Evolutionary conservation across 495 filamentous ascomycete genomes (phyloP).

Genomic region (Tuber indicum): DNA sequence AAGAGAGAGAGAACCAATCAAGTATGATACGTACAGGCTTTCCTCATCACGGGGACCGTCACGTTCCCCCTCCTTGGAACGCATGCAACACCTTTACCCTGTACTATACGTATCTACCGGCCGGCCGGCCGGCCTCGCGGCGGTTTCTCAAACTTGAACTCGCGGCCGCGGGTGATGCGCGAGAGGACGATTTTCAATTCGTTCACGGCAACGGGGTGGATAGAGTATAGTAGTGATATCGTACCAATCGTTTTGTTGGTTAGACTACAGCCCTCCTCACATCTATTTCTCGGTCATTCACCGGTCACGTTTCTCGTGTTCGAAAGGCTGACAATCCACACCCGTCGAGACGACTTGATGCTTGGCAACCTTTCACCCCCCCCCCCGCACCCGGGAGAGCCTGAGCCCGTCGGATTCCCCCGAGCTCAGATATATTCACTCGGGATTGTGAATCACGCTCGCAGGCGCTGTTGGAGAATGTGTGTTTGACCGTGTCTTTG

Average conservation of each 20-base stretch:
- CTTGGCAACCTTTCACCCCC: constrained; percentile 8
- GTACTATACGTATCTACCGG: constrained; percentile 13
- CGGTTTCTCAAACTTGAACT: constrained; percentile 45
- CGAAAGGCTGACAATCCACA: constrained; percentile 22
- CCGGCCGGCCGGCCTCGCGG: constrained; percentile 1
- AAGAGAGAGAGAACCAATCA: background rate
- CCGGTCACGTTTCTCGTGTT: constrained; percentile 20
- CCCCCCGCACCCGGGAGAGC: constrained; percentile 5
- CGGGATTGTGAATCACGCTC: constrained; percentile 15
- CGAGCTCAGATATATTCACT: constrained; percentile 1
- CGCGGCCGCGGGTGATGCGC: constrained; percentile 47
- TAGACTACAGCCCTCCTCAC: background rate
- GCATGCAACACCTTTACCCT: background rate
- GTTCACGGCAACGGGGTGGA: constrained; percentile 46
- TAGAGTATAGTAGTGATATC: constrained; percentile 45
- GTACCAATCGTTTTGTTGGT: background rate
- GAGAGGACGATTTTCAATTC: constrained; percentile 46
- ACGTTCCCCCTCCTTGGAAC: background rate
- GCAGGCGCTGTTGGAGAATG: constrained; percentile 22
- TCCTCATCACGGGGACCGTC: background rate
- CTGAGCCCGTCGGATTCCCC: constrained; percentile 18
- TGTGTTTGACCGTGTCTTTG: constrained; percentile 5
- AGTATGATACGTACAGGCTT: too few relatives aligned
- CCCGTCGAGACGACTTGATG: constrained; percentile 18
- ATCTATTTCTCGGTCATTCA: background rate